Evolutionary conservation across 768 basidiomycete species (phyloP).

Genomic region (Rhizopogon sp.): DNA sequence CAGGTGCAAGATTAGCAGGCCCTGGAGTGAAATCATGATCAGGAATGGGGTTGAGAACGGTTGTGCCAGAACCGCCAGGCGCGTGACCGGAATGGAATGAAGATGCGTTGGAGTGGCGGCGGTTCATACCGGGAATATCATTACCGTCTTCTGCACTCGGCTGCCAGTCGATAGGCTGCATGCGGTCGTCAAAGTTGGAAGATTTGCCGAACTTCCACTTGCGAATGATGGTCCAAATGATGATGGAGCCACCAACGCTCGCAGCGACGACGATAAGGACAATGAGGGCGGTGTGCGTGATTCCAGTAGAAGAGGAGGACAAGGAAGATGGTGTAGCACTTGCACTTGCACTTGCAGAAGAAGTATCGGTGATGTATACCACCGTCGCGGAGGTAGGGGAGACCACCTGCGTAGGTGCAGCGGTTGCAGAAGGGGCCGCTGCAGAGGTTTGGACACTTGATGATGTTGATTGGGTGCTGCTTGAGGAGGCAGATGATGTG

Average conservation of each 20-base stretch:
- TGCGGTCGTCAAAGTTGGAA: slow-evolving; percentile 73
- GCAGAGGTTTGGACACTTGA: slow-evolving; percentile 7
- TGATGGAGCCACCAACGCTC: slow-evolving; percentile 59
- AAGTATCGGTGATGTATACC: slow-evolving; percentile 12
- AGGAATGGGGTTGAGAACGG: slow-evolving; percentile 42
- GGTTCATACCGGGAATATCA: slow-evolving; percentile 43
- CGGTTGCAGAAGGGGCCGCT: slow-evolving; percentile 17
- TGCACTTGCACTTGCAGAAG: slow-evolving; percentile 11
- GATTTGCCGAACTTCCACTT: slow-evolving; percentile 89
- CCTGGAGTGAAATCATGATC: slow-evolving; percentile 79
- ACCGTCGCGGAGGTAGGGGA: slow-evolving; percentile 49
- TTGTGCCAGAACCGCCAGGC: slow-evolving; percentile 21
- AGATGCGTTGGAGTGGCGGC: slow-evolving; percentile 52
- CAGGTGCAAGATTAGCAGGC: slow-evolving; percentile 49
- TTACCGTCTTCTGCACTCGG: slow-evolving; percentile 45
- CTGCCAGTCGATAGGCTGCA: slow-evolving; percentile 88
- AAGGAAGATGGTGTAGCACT: slow-evolving; percentile 18
- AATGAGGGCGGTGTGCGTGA: slow-evolving; percentile 43
- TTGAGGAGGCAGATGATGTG: slow-evolving; percentile 9
- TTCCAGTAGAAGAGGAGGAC: slow-evolving; percentile 28
- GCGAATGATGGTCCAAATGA: slow-evolving; percentile 87
- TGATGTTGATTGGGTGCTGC: slow-evolving; percentile 12
- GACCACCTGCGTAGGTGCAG: slow-evolving; percentile 34
- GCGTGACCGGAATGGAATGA: slow-evolving; percentile 59
- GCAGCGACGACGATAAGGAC: slow-evolving; percentile 68